phyloP scores from a whole-genome alignment of 306 rosid species.

The Quercus aquifolioides region DNA sequence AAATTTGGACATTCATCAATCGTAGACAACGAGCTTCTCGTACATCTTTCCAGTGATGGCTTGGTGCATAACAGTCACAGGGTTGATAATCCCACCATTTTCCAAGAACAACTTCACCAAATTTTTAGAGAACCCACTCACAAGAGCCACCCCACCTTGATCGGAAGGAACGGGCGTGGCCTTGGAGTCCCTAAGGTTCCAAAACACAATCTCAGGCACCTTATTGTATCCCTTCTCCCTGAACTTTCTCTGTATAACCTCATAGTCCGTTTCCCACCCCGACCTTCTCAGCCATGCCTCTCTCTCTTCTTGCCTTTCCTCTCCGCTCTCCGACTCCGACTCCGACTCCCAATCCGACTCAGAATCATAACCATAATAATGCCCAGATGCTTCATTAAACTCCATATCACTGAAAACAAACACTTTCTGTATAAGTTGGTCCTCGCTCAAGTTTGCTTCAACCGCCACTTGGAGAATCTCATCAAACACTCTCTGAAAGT shows the following conservation, averaged over 20 bases:
- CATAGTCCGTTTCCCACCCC: conserved; percentile 62
- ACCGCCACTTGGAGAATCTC: conserved; percentile 48
- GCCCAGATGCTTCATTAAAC: conserved; percentile 43
- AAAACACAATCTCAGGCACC: conserved; percentile 65
- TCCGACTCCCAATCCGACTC: too few relatives aligned
- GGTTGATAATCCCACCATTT: too few relatives aligned
- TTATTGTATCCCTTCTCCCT: conserved; percentile 45
- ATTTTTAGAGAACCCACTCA: conserved; percentile 78
- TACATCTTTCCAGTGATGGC: too few relatives aligned
- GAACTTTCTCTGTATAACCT: conserved; percentile 49
- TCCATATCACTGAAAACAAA: conserved; percentile 57
- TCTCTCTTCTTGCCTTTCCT: too few relatives aligned
- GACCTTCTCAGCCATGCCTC: too few relatives aligned
- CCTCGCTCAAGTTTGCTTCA: conserved; percentile 42
- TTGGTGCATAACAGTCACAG: too few relatives aligned
- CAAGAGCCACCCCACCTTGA: conserved; percentile 59
- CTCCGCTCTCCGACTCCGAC: too few relatives aligned
- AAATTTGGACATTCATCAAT: too few relatives aligned
- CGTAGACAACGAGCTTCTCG: too few relatives aligned
- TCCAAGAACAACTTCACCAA: conserved; percentile 10
- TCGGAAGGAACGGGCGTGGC: conserved; percentile 45
- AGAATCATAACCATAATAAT: conserved; percentile 2
- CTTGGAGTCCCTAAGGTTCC: conserved; percentile 57
- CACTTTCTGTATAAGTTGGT: conserved; percentile 40
- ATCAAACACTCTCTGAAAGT: conserved; percentile 69